Evolutionary conservation across 2,329 filamentous ascomycete species (phyloP).

Genomic region (Didymella glomerata): DNA sequence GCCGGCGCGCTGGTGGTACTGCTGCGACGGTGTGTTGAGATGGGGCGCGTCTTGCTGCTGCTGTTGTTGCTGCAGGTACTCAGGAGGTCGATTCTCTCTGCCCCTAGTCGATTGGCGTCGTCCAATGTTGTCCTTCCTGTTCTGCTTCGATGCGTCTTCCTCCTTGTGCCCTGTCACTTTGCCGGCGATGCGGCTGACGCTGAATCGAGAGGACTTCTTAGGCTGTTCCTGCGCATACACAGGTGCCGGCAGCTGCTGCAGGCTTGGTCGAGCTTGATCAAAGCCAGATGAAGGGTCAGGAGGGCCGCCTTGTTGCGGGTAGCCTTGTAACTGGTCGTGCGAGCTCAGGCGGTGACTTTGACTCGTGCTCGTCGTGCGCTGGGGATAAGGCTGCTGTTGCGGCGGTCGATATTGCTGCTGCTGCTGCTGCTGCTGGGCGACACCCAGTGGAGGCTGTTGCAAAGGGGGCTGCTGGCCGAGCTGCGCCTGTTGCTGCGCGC

Average conservation of each 20-base stretch:
- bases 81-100: slow-evolving; percentile 41
- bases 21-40: slow-evolving; percentile 31
- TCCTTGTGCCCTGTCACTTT: slow-evolving; percentile 44
- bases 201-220: slow-evolving; percentile 44
- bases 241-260: slow-evolving; percentile 23
- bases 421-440: slow-evolving; percentile 20
- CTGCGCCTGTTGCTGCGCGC: slow-evolving; percentile 23
- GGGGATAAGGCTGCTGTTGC: slow-evolving; percentile 34
- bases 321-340: slow-evolving; percentile 44
- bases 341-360: slow-evolving; percentile 42
- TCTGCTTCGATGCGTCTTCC: slow-evolving; percentile 39
- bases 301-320: slow-evolving; percentile 36
- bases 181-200: slow-evolving; percentile 46
- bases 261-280: slow-evolving; percentile 22
- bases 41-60: slow-evolving; percentile 33
- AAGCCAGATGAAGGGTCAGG: slow-evolving; percentile 34
- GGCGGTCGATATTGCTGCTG: slow-evolving; percentile 17
- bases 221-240: slow-evolving; percentile 29
- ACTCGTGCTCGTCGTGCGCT: slow-evolving; percentile 45
- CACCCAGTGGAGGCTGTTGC: slow-evolving; percentile 22
- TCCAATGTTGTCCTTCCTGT: slow-evolving; percentile 44
- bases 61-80: slow-evolving; percentile 39
- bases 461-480: slow-evolving; percentile 22
- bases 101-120: slow-evolving; percentile 50
- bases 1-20: slow-evolving; percentile 39